phyloP scores from a whole-genome alignment of 768 basidiomycete species.

The Trametes villosa region DNA sequence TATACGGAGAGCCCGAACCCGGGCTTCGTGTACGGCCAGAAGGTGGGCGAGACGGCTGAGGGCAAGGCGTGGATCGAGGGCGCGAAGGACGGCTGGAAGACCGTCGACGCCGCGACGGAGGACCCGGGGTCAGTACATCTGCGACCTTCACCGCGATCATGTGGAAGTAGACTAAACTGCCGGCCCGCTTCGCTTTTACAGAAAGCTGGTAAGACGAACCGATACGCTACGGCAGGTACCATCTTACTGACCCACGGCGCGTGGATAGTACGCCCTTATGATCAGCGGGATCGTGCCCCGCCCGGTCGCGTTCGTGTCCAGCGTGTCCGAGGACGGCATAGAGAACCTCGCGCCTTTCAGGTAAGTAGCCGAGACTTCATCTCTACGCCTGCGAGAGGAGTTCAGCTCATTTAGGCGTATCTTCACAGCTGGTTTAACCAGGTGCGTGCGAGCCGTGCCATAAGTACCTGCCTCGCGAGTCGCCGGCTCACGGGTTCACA shows the following conservation, averaged over 20 bases:
- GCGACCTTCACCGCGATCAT: not conserved
- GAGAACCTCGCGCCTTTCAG: conserved; percentile 50
- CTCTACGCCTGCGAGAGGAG: no score
- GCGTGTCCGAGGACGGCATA: conserved; percentile 37
- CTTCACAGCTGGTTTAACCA: conserved; percentile 28
- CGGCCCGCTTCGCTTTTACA: not conserved
- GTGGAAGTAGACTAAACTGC: no score
- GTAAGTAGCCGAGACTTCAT: conserved; percentile 17
- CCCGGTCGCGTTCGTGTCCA: conserved; percentile 50
- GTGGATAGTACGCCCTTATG: conserved; percentile 39
- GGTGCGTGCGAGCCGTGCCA: conserved; percentile 1
- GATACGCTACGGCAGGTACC: not conserved
- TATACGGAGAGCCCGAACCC: conserved; percentile 39
- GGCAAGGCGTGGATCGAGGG: conserved; percentile 41
- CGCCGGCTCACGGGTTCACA: not conserved
- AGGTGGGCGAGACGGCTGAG: conserved; percentile 31
- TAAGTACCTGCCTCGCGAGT: not conserved
- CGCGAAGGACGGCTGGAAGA: conserved; percentile 41
- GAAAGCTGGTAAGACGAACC: conserved; percentile 12
- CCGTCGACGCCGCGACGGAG: conserved; percentile 35
- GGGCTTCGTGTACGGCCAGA: conserved; percentile 38
- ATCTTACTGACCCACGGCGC: not conserved
- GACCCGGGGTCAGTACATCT: conserved; percentile 31
- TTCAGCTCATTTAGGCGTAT: not conserved
- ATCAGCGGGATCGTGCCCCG: conserved; percentile 46